Conservation (phyloP, 2,329 filamentous ascomycete species). For the Trichoderma koningii region DNA sequence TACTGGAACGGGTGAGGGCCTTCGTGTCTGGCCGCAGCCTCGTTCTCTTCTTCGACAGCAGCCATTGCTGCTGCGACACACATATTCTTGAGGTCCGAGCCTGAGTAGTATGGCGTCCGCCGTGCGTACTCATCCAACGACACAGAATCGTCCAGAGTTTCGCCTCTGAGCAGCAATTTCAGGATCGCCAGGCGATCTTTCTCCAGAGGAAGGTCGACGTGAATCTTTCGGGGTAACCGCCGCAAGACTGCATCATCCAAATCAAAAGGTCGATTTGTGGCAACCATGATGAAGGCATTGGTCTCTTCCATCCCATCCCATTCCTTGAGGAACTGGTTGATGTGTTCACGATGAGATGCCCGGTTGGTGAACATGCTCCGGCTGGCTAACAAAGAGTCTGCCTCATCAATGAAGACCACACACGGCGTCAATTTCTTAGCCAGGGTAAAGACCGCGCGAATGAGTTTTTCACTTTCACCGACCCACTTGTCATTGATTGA, state of each 20-base stretch:
- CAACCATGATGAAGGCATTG: conserved; percentile 96
- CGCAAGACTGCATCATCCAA: conserved; percentile 84
- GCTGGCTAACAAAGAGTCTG: conserved; percentile 85
- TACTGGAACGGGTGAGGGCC: conserved; percentile 57
- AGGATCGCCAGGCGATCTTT: conserved; percentile 69
- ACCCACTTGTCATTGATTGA: conserved; percentile 97
- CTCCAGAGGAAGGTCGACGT: conserved; percentile 71
- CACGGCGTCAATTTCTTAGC: conserved; percentile 90
- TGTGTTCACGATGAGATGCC: conserved; percentile 78
- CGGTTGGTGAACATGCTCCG: conserved; percentile 67
- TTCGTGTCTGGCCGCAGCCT: conserved; percentile 41
- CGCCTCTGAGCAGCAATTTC: conserved; percentile 68
- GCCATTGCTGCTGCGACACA: conserved; percentile 78
- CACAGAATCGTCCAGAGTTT: conserved; percentile 63
- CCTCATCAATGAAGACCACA: conserved; percentile 96
- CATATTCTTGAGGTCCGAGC: conserved; percentile 81
- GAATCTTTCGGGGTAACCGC: conserved; percentile 70
- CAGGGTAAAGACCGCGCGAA: conserved; percentile 85
- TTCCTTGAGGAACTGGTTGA: conserved; percentile 95
- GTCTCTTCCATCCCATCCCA: conserved; percentile 88
- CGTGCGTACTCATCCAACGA: conserved; percentile 64
- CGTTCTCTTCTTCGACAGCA: conserved; percentile 73
- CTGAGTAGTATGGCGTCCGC: conserved; percentile 75
- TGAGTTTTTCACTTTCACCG: conserved; percentile 94
- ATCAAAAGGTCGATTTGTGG: conserved; percentile 93